Percentiles rank a stretch among this genome's conserved stretches.
These are phyloP conservation scores for Pyrenophora seminiperda DNA, from an alignment of 2,329 filamentous ascomycete species.

Conservation along the genomic window DNA sequence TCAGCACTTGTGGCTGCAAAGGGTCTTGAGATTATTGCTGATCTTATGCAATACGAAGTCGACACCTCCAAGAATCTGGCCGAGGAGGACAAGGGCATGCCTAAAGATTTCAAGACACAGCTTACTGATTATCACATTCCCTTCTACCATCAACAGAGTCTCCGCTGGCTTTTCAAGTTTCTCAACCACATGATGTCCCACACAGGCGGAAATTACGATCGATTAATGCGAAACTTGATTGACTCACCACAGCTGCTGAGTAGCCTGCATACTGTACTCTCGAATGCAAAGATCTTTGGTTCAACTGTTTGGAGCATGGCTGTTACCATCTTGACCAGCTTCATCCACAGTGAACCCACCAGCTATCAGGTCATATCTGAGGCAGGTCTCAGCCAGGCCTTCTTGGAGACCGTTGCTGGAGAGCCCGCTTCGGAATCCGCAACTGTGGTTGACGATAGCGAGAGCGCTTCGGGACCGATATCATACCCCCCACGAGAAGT, in stretches of 20 bases:
- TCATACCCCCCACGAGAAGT: conserved; percentile 32
- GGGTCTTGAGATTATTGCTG: conserved; percentile 88
- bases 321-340: conserved; percentile 88
- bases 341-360: conserved; percentile 98
- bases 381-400: conserved; percentile 83
- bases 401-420: conserved; percentile 78
- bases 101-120: conserved; percentile 72
- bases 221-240: conserved; percentile 87
- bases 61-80: conserved; percentile 69
- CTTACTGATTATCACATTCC: conserved; percentile 92
- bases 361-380: conserved; percentile 96
- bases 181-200: conserved; percentile 92
- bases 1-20: conserved; percentile 79
- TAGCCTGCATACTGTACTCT: conserved; percentile 80
- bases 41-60: conserved; percentile 81
- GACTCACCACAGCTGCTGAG: conserved; percentile 85
- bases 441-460: conserved; percentile 23
- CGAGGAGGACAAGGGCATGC: conserved; percentile 73
- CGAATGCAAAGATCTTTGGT: conserved; percentile 78
- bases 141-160: conserved; percentile 88
- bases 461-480: conserved; percentile 13
- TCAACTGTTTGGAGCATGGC: conserved; percentile 96
- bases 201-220: conserved; percentile 82
- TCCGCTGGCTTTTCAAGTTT: conserved; percentile 94
- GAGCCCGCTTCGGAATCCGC: conserved; percentile 33